A percentile compares a stretch with the other conserved stretches of the same genome.
These are phyloP conservation scores for Cardiospermum halicacabum DNA, from an alignment of 345 rosid genomes.

Conservation along the genomic window DNA sequence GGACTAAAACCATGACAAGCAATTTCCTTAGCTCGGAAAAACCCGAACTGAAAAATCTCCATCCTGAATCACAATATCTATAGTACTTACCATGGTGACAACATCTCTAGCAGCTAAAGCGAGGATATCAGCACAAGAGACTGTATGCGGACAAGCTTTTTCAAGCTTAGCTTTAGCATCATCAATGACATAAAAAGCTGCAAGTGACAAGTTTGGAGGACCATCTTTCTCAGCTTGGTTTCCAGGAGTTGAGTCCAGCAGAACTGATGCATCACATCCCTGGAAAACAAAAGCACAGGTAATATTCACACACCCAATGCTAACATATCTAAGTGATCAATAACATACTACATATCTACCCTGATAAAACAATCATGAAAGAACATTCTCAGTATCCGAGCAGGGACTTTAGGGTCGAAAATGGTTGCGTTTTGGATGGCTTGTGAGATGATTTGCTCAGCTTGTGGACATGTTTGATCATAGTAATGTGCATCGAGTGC, in stretches of 20 bases:
- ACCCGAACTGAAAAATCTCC: too few species aligned
- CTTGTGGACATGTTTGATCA: constrained; percentile 64
- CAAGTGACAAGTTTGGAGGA: constrained; percentile 69
- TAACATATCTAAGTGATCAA: too few species aligned
- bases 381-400: constrained; percentile 82
- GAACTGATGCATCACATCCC: constrained; percentile 86
- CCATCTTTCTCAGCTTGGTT: constrained; percentile 88
- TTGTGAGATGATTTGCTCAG: constrained; percentile 58
- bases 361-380: constrained; percentile 89
- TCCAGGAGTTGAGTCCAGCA: constrained; percentile 54
- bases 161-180: constrained; percentile 72
- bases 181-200: constrained; percentile 74
- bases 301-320: too few species aligned
- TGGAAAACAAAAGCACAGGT: constrained; percentile 12
- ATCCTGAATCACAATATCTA: too few species aligned
- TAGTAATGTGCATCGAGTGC: constrained; percentile 48
- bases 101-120: constrained; percentile 81
- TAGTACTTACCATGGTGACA: constrained; percentile 49
- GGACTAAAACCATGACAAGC: constrained; percentile 27
- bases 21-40: too few species aligned
- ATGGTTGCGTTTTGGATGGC: constrained; percentile 51
- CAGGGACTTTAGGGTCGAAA: constrained; percentile 73
- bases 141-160: constrained; percentile 51
- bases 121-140: constrained; percentile 72
- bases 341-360: too few species aligned